Evolutionary conservation across 1,139 yeast species (phyloP).

Genomic region (Pichia sp.): DNA sequence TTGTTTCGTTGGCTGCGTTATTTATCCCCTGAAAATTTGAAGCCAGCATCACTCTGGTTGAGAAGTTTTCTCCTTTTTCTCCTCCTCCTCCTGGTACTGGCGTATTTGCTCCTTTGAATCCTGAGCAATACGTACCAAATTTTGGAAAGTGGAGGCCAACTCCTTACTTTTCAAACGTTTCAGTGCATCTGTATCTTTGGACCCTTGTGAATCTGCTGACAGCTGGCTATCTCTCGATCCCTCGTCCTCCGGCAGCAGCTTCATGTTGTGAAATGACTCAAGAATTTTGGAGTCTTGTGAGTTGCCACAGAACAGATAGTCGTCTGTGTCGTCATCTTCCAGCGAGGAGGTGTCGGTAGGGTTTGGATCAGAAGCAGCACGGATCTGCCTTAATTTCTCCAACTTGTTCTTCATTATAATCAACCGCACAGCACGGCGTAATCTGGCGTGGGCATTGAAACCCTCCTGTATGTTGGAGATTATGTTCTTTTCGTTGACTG

Average conservation of each 20-base stretch:
- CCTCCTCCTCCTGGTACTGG: conserved; percentile 25
- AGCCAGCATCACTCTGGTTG: background rate
- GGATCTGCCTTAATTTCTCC: conserved; percentile 27
- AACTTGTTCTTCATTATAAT: conserved; percentile 31
- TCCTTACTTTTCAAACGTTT: conserved; percentile 26
- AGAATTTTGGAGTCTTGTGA: conserved; percentile 22
- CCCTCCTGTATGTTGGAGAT: conserved; percentile 52
- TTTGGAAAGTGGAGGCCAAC: conserved; percentile 30
- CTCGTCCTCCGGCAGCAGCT: conserved; percentile 1
- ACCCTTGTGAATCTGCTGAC: background rate
- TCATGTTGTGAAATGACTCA: conserved; percentile 23
- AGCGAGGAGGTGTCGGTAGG: conserved; percentile 16
- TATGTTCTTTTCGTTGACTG: conserved; percentile 25
- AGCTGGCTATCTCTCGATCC: background rate
- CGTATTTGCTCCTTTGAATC: conserved; percentile 30
- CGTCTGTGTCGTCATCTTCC: conserved; percentile 30
- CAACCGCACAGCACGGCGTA: conserved; percentile 66
- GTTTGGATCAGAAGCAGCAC: conserved; percentile 19
- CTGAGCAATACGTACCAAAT: conserved; percentile 30
- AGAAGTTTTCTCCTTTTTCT: conserved; percentile 5
- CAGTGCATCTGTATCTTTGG: conserved; percentile 1
- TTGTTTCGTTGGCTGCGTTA: too few species aligned
- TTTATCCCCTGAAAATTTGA: background rate
- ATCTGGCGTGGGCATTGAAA: conserved; percentile 79
- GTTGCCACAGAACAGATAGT: conserved; percentile 28